Evolutionary conservation across 2,329 filamentous ascomycete genomes (phyloP).

Genomic region (Aspergillus fijiensis): DNA sequence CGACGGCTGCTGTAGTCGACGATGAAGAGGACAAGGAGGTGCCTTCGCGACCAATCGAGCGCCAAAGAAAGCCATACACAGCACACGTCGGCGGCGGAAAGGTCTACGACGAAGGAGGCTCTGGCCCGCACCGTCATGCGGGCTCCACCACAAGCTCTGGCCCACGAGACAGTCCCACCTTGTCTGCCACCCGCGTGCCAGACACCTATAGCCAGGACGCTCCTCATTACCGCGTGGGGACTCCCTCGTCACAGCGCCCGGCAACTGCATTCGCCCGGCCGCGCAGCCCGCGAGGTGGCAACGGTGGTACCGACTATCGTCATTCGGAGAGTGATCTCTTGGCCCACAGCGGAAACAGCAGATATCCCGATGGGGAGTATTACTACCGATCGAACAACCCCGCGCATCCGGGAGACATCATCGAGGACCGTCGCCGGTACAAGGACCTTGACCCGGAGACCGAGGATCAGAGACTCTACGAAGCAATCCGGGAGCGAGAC

Average conservation of each 20-base stretch:
- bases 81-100: conserved; percentile 61
- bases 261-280: conserved; percentile 18
- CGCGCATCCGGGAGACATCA: conserved; percentile 22
- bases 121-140: conserved; percentile 20
- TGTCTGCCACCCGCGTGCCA: conserved; percentile 59
- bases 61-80: conserved; percentile 64
- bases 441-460: conserved; percentile 27
- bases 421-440: conserved; percentile 28
- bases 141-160: conserved; percentile 40
- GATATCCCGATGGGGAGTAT: conserved; percentile 26
- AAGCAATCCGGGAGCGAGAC: conserved; percentile 28
- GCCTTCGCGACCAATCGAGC: conserved; percentile 57
- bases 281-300: conserved; percentile 33
- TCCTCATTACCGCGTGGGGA: conserved; percentile 24
- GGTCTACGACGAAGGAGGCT: conserved; percentile 47
- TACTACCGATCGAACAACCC: conserved; percentile 28
- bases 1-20: conserved; percentile 36
- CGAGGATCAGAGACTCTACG: conserved; percentile 27
- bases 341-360: conserved; percentile 21
- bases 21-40: conserved; percentile 43
- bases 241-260: conserved; percentile 17
- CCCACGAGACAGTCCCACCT: conserved; percentile 57
- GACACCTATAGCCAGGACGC: conserved; percentile 44
- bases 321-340: conserved; percentile 39
- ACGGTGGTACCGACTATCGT: conserved; percentile 29